Conservation (phyloP, 1,139 yeast genomes). For the Suhomyces panamericanus region DNA sequence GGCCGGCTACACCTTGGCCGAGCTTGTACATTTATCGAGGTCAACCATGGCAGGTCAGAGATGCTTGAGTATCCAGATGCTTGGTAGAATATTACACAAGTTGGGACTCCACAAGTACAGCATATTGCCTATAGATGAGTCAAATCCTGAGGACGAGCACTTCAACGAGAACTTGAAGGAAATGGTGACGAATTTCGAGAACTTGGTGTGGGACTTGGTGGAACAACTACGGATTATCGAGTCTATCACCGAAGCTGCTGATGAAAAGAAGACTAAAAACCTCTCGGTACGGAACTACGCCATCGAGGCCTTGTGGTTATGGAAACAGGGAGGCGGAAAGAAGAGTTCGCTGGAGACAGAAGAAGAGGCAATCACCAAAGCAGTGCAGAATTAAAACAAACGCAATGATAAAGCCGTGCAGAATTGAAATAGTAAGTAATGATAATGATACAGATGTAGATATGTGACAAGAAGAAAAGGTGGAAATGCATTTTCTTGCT, state of each 20-base stretch:
- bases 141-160: conserved; percentile 36
- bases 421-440: not conserved
- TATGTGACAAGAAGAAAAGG: conserved; percentile 6
- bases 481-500: conserved; percentile 1
- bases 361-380: conserved; percentile 20
- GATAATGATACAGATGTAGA: conserved; percentile 2
- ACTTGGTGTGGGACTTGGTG: conserved; percentile 73
- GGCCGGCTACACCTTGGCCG: conserved; percentile 89
- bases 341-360: conserved; percentile 17
- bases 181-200: conserved; percentile 52
- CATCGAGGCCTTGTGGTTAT: conserved; percentile 90
- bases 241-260: conserved; percentile 70
- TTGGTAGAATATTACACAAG: conserved; percentile 85
- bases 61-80: conserved; percentile 77
- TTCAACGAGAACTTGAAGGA: conserved; percentile 38
- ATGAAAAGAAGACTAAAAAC: conserved; percentile 63
- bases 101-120: conserved; percentile 64
- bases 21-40: conserved; percentile 75
- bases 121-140: conserved; percentile 43
- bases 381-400: conserved; percentile 9
- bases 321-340: conserved; percentile 77
- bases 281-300: conserved; percentile 83
- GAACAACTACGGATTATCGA: conserved; percentile 68
- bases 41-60: conserved; percentile 85
- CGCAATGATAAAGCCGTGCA: too few relatives aligned